Evolutionary conservation across 78 protist genomes (phyloP), one percentile per base, ranked within the genome.

Genomic region (slime mould (Dictyostelium discoideum)): DNA sequence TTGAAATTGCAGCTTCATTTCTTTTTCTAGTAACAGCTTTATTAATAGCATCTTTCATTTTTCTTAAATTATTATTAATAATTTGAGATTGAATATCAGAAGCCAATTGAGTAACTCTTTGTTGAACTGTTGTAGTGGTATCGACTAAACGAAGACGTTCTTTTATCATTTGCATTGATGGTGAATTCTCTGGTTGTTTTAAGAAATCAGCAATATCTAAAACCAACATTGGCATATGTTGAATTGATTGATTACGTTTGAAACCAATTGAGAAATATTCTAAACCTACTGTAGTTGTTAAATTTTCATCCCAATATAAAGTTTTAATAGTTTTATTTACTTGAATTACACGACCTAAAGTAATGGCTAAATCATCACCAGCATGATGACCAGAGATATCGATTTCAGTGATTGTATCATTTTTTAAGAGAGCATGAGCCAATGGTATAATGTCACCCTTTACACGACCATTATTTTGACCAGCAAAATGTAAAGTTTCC

Each of bases 381-480:
- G 95, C 95, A 50, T 90, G 95, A 29, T 90, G 95, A n/a, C 95
- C 95, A 50, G 77, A 48, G 13, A 90, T 90, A 63, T 90, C 95
- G 16, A 90, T 73, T 50, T 90, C 95, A 11, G 81, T 26, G 88
- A 90, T 90, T 14, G 95, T 90, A 37, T 90, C 95, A n/a, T 90
- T 90, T 82, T 82, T 80, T 32, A 90, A 50, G 20, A 90, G 32
- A 50, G 95, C 88, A 22, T 81, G 88, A 8, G 77, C 95, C 40
- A 90, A 60, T 69, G 95, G 95, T 18, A 90, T 82, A 16, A 90
- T 82, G 18, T 90, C 95, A 29, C 57, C 42, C 42, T 63, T 80
- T 13, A 90, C 29, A 60, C 95, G 74, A 50, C 95, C 95, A 54
- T 26, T 26, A 26, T 48, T 72, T 60, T 50, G 57, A n/a, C 95